Evolutionary conservation across 495 filamentous ascomycete species (phyloP), one percentile per base, ranked within the genome.

Genomic region (Schizothecium vesticola): DNA sequence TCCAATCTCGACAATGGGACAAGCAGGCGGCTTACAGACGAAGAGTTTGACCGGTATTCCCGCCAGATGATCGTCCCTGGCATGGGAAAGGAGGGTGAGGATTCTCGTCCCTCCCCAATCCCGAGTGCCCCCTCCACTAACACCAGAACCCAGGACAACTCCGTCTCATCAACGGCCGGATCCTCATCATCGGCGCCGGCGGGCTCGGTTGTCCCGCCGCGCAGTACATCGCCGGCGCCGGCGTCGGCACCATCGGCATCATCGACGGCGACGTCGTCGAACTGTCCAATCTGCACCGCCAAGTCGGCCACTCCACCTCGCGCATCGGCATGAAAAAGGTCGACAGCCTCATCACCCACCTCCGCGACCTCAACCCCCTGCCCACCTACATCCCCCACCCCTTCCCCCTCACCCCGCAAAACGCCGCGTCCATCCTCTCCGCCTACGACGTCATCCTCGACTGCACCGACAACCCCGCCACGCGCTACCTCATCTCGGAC

Each of bases 401-500:
- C 16, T 79, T 80, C 31, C 88, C 89, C 67, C 81, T 97, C 25
- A 83, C 81, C 0, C 84, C 91, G 0, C 75, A 86, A 67, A 89
- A 86, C 60, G 91, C 92, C 0, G 80, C 88, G 10, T 72, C 82
- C 19, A 87, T 89, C 55, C 88, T 94, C 64, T 64, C 77, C 0
- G 68, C 78, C 3, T 97, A 96, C 75, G 92, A 97, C 73, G 70
- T 97, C 6, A 86, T 98, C 26, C 86, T 99, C 29, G 95, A 99
- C 78, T 99, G 95, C 73, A 97, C 93, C 5, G 95, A 99, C 77
- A 92, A 92, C 66, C 95, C 94, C 0, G 89, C 90, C 6, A 90
- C 93, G 0, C 92, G 95, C 55, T 98, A 99, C 76, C 83, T 98
- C 6, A 91, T 98, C 71, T 97, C 93, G 0, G 95, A 99, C 72